Conservation (phyloP, 1,284 basidiomycete species). For the Retiboletus flavoniger region DNA sequence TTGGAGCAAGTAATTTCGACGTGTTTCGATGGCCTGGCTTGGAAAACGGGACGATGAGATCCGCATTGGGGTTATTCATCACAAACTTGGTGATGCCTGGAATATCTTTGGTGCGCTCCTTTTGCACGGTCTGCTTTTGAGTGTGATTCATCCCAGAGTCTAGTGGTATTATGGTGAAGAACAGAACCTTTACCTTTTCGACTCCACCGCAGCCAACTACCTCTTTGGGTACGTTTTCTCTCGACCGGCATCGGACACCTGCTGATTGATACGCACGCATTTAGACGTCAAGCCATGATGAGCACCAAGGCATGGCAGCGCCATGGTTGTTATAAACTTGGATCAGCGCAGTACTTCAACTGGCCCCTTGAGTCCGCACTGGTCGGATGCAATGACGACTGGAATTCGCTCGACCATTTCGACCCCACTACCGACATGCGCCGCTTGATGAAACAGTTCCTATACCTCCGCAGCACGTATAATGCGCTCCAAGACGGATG, state of each 20-base stretch:
- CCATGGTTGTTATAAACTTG: constrained; percentile 87
- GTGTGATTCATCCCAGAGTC: constrained; percentile 5
- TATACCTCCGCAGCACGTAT: constrained; percentile 67
- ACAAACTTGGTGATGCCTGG: constrained; percentile 83
- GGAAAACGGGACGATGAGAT: constrained; percentile 76
- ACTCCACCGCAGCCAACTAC: constrained; percentile 84
- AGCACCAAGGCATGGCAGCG: constrained; percentile 83
- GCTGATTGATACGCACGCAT: constrained; percentile 10
- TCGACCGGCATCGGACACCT: background rate
- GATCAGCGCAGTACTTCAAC: constrained; percentile 88
- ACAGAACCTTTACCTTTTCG: constrained; percentile 81
- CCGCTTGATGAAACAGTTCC: constrained; percentile 71
- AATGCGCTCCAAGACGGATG: constrained; percentile 82
- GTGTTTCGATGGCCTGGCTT: constrained; percentile 89
- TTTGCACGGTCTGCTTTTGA: background rate
- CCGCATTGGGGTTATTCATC: constrained; percentile 75
- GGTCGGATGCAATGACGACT: constrained; percentile 80
- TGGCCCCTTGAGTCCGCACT: constrained; percentile 78
- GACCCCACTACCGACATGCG: constrained; percentile 80
- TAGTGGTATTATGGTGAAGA: constrained; percentile 87
- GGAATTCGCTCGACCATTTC: constrained; percentile 90
- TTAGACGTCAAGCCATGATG: constrained; percentile 87
- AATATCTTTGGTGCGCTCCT: constrained; percentile 62
- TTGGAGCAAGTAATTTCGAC: constrained; percentile 88
- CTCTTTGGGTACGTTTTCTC: constrained; percentile 67